Base-by-base conservation (phyloP, 164 flowering plant genomes). In the Magnolia officinalis region DNA sequence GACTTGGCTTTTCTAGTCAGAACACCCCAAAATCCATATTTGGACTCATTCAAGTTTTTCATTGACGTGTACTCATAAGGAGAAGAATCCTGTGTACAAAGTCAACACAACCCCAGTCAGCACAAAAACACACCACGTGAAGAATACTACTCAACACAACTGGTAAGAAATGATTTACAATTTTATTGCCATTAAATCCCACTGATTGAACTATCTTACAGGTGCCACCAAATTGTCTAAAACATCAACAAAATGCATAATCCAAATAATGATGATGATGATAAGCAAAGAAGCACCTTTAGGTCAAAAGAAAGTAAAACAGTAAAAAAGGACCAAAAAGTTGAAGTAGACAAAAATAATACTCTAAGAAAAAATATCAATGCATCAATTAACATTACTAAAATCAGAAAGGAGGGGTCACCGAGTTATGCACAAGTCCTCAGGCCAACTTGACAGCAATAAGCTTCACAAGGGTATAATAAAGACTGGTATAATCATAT, bases 1-100 rank as follows among this genome's bases (percentile, higher is more conserved):
- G 96, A 83, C 81, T 93, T 95, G 21, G 98, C 98, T 86, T 95
- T 95, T 79, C 87, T 87, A 58, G 98, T 92, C 16, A 95, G 85
- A 79, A 90, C 87, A 70, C 97, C 90, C 98, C 99, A 95, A 64
- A 95, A 92, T 8, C 98, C 94, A 73, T 82, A 78, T 37, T 85
- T 89, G 11, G 90, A 79, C 8, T 93, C 93, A 50, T 84, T 82
- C 75, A 84, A 69, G 74, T 76, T 84, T 71, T 80, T 86, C 81
- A 84, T 77, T 1, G 91, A 85, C 51, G 87, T 82, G 79, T 86
- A 86, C 74, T 87, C 91, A 81, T 84, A 84, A 1, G 88, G 75
- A 73, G 79, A 74, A 70, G 86, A 82, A 66, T 82, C 89, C 93
- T 90, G 75, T 72, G 83, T 74, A 72, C 77, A 71, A 50, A 77